phyloP scores from a whole-genome alignment of 225 moss, liverwort and hornwort species.

The Anthoceros angustus region DNA sequence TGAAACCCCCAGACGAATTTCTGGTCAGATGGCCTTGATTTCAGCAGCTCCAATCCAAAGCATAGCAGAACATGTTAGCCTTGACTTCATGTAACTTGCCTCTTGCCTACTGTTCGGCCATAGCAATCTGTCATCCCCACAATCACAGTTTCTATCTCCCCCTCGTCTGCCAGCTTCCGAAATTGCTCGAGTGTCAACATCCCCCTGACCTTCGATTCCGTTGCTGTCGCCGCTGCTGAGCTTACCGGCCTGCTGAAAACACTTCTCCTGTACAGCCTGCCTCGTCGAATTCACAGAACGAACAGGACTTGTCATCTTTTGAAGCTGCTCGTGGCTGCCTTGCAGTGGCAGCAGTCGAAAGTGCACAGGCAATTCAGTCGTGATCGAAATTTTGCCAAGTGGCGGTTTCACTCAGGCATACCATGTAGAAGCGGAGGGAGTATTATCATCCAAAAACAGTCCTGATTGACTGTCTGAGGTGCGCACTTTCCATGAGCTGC shows the following conservation, averaged over 20 bases:
- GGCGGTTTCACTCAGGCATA: too few relatives aligned
- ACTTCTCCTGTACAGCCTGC: background rate
- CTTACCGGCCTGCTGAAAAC: background rate
- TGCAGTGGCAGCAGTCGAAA: too few relatives aligned
- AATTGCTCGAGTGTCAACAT: conserved; percentile 51
- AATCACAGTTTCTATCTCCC: conserved; percentile 52
- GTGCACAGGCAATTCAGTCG: too few relatives aligned
- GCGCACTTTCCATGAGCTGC: background rate
- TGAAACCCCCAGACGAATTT: conserved; percentile 8
- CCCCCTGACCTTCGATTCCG: conserved; percentile 23
- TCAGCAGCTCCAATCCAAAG: background rate
- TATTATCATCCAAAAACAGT: too few relatives aligned
- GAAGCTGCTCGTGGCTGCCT: too few relatives aligned
- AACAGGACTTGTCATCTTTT: too few relatives aligned
- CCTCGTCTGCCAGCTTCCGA: conserved; percentile 23
- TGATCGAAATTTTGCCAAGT: too few relatives aligned
- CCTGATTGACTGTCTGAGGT: too few relatives aligned
- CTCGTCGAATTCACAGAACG: too few relatives aligned
- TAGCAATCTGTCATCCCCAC: conserved; percentile 93
- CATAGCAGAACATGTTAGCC: background rate
- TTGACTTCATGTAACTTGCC: conserved; percentile 12
- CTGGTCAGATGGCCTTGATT: background rate
- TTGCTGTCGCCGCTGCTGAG: conserved; percentile 6
- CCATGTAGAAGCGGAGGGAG: too few relatives aligned
- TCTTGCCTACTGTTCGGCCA: conserved; percentile 80